Conservation (phyloP, 495 filamentous ascomycete genomes). For the Talaromyces trachyspermus region DNA sequence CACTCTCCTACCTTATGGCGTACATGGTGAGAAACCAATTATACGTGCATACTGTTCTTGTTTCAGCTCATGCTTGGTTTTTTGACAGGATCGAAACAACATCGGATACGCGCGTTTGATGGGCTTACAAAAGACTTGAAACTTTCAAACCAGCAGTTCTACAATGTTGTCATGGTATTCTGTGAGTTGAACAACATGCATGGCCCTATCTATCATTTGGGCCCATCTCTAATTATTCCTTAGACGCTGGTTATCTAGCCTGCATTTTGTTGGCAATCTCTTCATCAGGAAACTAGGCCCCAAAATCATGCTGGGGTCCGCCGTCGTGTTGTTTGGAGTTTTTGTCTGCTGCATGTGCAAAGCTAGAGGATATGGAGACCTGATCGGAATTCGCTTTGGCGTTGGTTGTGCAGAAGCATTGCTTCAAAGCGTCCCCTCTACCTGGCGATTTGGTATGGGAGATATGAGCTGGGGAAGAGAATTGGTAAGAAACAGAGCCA, state of each 20-base stretch:
- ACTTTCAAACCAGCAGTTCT: slow-evolving; percentile 10
- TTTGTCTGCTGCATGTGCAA: slow-evolving; percentile 7
- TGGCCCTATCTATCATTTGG: too few species aligned
- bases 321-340: slow-evolving; percentile 7
- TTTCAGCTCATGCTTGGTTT: neutral
- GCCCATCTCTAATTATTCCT: neutral
- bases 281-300: slow-evolving; percentile 10
- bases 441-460: slow-evolving; percentile 13
- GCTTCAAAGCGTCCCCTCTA: slow-evolving; percentile 1
- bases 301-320: slow-evolving; percentile 9
- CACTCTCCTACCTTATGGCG: neutral
- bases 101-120: slow-evolving; percentile 11
- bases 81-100: slow-evolving; percentile 13
- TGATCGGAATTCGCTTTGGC: slow-evolving; percentile 9
- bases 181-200: neutral
- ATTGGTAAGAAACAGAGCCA: neutral
- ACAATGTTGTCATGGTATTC: slow-evolving; percentile 8
- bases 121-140: slow-evolving; percentile 9
- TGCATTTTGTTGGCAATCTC: slow-evolving; percentile 10
- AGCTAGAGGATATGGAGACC: slow-evolving; percentile 8
- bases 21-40: too few species aligned
- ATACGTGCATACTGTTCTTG: neutral
- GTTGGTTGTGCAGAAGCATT: slow-evolving; percentile 2
- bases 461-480: neutral
- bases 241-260: slow-evolving; percentile 12